These are phyloP conservation scores for Diaporthe citrichinensis DNA, from an alignment of 2,329 filamentous ascomycete species.

Conservation along the genomic window DNA sequence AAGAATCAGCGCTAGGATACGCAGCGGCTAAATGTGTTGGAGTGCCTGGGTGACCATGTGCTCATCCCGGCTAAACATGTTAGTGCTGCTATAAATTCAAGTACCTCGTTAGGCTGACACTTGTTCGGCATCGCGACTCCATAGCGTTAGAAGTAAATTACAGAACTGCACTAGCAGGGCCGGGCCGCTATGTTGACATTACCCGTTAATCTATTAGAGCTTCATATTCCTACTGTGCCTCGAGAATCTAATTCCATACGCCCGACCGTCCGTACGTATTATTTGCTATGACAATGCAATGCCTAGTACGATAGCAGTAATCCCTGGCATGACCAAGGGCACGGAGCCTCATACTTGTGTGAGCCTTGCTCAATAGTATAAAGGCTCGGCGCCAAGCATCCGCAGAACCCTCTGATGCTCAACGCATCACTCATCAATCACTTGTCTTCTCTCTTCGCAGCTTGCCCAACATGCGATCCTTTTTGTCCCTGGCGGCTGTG, in stretches of 20 bases:
- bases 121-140: not conserved
- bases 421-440: conserved; percentile 6
- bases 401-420: not conserved
- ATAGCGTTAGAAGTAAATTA: not conserved
- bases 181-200: not conserved
- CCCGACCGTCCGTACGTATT: not conserved
- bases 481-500: not conserved
- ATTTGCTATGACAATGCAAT: not conserved
- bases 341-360: not conserved
- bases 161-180: not conserved
- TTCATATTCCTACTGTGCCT: not conserved
- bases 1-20: not conserved
- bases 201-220: conserved; percentile 4
- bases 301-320: not conserved
- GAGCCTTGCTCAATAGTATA: not conserved
- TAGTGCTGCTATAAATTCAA: not conserved
- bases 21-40: not conserved
- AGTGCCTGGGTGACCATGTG: not conserved
- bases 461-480: conserved; percentile 14
- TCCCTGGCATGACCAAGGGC: not conserved
- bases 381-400: conserved; percentile 5
- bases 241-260: not conserved
- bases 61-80: not conserved
- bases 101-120: not conserved
- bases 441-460: not conserved